Evolutionary conservation across 1,284 basidiomycete genomes (phyloP), one percentile per base, ranked within the genome.

Genomic region (Trichosporon faecale): DNA sequence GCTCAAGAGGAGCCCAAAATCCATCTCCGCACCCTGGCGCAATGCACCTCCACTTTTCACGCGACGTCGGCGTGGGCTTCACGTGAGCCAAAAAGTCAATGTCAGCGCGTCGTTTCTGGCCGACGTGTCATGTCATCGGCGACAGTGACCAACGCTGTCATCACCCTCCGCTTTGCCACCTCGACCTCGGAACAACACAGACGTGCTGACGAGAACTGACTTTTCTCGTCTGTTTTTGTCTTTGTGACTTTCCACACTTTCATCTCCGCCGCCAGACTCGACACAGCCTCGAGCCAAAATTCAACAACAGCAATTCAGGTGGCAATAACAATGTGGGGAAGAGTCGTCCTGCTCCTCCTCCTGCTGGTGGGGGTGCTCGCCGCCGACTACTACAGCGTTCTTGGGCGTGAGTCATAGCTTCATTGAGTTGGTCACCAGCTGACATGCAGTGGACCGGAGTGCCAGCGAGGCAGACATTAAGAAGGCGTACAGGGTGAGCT

Each of bases 391-490:
- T 61, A 64, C 63, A 64, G 31, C n/a, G 21, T 27, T 18, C 37
- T 64, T 25, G 33, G 63, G 4, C 37, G 63, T 64, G 35, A 40
- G 33, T 64, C 2, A 7, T 21, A 64, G 23, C 63, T 64, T 1
- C 14, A 44, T 5, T n/a, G 11, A 25, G 11, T 61, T 14, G 8
- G 12, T 29, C 11, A 9, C 2, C 7, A 61, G 66, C 70, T 75
- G 67, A 74, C 73, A 16, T 27, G 9, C 68, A 94, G 92, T 97
- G 64, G 87, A 89, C 75, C 89, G 85, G 74, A 89, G 89, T 61
- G 93, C 94, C 25, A 90, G 89, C 35, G 93, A 95, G 44, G 88
- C 89, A 76, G 93, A 96, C 75, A 93, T 98, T 80, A 89, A 91
- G 83, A 90, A 91, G 76, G 93, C 94, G 1, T 98, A 97, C 85